Conservation (phyloP, 441 rosid genomes). For the Euphorbia schlechtendalii region DNA sequence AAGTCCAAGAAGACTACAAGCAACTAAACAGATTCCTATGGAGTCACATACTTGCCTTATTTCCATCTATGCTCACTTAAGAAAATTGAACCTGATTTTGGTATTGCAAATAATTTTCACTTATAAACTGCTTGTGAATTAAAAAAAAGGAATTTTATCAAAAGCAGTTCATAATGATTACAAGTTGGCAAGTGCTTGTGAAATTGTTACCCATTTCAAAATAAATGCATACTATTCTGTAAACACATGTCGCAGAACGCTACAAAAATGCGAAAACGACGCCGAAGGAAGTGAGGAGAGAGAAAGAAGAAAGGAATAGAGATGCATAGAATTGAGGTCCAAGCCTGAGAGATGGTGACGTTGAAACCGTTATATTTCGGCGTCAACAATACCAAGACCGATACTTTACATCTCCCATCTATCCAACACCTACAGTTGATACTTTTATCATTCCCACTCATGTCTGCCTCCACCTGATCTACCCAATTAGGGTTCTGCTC, state of each 20-base stretch:
- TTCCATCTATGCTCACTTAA: constrained; percentile 66
- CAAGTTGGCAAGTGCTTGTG: no score
- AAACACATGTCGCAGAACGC: no score
- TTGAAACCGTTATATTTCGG: constrained; percentile 3
- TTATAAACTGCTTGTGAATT: no score
- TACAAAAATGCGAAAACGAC: no score
- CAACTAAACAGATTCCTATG: constrained; percentile 59
- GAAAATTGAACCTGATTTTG: constrained; percentile 70
- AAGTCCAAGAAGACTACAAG: constrained; percentile 86
- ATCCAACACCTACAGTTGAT: background rate
- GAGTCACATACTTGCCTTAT: constrained; percentile 55
- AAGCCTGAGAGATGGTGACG: background rate
- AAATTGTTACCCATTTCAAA: no score
- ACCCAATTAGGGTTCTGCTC: constrained; percentile 13
- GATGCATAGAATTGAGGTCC: background rate
- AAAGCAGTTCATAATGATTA: no score
- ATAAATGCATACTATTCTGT: no score
- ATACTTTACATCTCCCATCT: background rate
- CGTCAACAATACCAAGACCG: constrained; percentile 9
- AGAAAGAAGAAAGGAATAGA: no score
- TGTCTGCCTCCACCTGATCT: background rate
- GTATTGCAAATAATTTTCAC: no score
- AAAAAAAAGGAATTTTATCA: no score
- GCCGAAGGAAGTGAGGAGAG: no score
- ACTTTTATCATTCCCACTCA: background rate